phyloP scores from a whole-genome alignment of 139 green algal genomes.

The Chlamydomonas applanata region DNA sequence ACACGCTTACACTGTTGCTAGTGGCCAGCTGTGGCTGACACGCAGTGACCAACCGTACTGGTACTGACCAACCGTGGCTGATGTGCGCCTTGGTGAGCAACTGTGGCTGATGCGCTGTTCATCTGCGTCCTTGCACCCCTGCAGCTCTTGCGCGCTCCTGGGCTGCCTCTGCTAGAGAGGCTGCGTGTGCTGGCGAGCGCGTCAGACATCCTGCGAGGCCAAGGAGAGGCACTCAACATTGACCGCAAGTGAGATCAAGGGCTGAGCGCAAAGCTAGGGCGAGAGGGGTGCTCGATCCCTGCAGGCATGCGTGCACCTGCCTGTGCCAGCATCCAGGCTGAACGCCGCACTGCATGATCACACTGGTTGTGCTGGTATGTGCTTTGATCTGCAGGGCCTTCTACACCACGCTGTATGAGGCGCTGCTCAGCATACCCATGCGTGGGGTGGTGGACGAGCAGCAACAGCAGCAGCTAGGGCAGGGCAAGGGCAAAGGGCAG shows the following conservation, averaged over 20 bases:
- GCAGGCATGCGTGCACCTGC: neutral
- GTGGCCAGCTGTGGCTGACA: neutral
- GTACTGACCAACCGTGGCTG: no score
- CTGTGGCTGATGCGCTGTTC: no score
- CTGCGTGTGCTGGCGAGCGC: slow-evolving; percentile 60
- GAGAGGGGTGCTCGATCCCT: no score
- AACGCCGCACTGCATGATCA: neutral
- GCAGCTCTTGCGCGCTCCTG: slow-evolving; percentile 45
- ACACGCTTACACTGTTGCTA: no score
- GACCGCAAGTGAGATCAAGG: slow-evolving; percentile 46
- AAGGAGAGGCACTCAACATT: slow-evolving; percentile 72
- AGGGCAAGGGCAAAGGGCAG: no score
- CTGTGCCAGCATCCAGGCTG: neutral
- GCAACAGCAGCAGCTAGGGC: neutral
- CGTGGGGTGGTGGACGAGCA: slow-evolving; percentile 3
- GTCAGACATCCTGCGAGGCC: slow-evolving; percentile 55
- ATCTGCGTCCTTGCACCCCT: no score
- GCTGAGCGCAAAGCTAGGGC: no score
- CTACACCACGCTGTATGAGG: slow-evolving; percentile 60
- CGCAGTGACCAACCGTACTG: no score
- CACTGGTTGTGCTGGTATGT: neutral
- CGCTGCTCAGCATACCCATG: slow-evolving; percentile 41
- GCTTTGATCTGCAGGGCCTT: slow-evolving; percentile 28
- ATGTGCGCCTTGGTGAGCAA: no score
- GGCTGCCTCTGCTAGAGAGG: slow-evolving; percentile 59